phyloP scores from a whole-genome alignment of 179 eudicot genomes.

The Beta corolliflora region DNA sequence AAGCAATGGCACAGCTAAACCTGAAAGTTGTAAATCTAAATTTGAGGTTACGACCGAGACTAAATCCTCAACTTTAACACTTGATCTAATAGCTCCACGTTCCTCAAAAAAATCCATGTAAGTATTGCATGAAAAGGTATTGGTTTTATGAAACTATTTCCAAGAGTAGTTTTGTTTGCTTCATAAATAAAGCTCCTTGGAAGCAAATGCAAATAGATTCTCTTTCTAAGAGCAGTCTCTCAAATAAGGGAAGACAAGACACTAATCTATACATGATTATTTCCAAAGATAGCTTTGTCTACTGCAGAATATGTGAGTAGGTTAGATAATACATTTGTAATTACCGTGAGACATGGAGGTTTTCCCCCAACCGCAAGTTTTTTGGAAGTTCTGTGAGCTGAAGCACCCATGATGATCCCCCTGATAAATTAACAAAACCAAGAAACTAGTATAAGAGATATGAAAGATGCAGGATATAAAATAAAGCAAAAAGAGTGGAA shows the following conservation, averaged over 20 bases:
- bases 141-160: neutral
- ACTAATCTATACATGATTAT: too few species aligned
- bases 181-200: neutral
- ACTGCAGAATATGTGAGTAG: neutral
- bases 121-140: neutral
- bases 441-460: neutral
- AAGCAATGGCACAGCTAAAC: too few species aligned
- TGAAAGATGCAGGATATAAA: neutral
- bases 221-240: too few species aligned
- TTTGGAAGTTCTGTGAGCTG: slow-evolving; percentile 44
- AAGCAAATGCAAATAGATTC: neutral
- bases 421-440: slow-evolving; percentile 21
- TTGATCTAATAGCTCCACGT: neutral
- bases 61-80: neutral
- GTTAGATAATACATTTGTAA: neutral
- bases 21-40: too few species aligned
- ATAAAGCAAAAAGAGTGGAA: neutral
- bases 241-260: neutral
- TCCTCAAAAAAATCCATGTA: neutral
- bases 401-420: too few species aligned
- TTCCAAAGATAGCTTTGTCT: neutral
- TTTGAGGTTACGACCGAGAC: neutral
- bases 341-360: slow-evolving; percentile 73
- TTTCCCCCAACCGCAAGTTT: slow-evolving; percentile 58
- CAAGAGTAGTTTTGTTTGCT: neutral